These are phyloP conservation scores for Anacardium occidentale DNA, from an alignment of 345 rosid species.

Conservation along the genomic window DNA sequence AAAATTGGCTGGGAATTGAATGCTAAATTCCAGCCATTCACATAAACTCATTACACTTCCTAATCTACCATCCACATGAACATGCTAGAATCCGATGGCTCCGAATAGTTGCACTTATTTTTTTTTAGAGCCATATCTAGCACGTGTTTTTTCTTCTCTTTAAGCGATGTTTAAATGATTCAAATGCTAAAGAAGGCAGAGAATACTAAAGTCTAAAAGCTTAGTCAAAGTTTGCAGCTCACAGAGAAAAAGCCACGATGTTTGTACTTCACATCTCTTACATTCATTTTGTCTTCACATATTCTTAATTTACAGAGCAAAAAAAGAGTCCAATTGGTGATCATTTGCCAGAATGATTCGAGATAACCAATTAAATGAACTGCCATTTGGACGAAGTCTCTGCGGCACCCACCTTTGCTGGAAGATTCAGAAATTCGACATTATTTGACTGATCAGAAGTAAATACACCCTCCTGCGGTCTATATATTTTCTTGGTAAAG, in stretches of 20 bases:
- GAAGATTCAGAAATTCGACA: neutral
- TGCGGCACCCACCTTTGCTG: neutral
- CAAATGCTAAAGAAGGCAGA: slow-evolving; percentile 8
- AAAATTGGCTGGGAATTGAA: no score
- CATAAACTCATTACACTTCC: neutral
- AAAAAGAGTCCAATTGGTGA: neutral
- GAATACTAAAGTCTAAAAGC: slow-evolving; percentile 10
- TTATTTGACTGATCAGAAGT: neutral
- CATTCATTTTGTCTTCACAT: neutral
- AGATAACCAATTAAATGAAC: neutral
- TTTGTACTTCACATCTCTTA: neutral
- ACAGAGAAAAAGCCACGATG: neutral
- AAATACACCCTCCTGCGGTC: no score
- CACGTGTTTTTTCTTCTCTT: neutral
- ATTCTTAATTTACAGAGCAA: neutral
- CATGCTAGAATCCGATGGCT: no score
- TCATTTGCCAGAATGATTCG: neutral
- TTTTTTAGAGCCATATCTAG: no score
- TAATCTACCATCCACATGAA: no score
- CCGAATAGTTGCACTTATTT: no score
- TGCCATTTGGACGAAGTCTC: neutral
- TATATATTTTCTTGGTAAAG: no score
- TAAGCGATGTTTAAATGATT: neutral
- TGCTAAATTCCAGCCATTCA: no score
- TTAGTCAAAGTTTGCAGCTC: slow-evolving; percentile 37